Evolutionary conservation across 345 rosid genomes (phyloP), one percentile per base, ranked within the genome.

Genomic region (Salix exigua): DNA sequence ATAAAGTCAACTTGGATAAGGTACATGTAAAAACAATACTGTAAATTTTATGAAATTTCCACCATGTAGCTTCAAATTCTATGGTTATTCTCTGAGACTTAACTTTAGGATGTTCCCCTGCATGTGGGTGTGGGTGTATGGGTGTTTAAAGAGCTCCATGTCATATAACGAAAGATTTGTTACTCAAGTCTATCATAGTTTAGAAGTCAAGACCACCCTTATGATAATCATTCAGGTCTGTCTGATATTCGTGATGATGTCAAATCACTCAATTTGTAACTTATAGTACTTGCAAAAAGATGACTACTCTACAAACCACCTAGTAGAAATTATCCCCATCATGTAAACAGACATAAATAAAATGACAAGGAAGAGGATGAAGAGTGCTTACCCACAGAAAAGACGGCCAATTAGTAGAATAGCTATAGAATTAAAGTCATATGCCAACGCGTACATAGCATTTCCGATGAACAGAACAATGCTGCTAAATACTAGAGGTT

Each of bases 401-500:
- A 96, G 86, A 81, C 99, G 97, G 71, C 99, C 98, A 2, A 88
- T 21, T 66, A 96, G 78, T 65, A 96, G 98, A 87, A 94, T 80
- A 2, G 82, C 71, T 65, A 96, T 82, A 48, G 98, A 96, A 66
- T 91, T 73, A 65, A 82, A 80, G 88, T 96, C 97, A 85, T 94
- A 92, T 64, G 99, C 99, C 90, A 96, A 18, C 0, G 97, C 99
- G 71, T 96, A 96, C 97, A 94, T 80, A 26, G 73, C 58, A 83
- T 96, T 96, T 65, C 99, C 99, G 12, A 91, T 71, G 35, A 92
- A 60, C 75, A 96, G 97, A 65, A 90, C 94, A 21, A 91, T 86
- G 73, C 96, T 96, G 82, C 99, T 96, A 71, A 96, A 92, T 66
- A 96, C 85, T 68, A 96, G 99, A 87, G 99, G 98, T 77, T 75